Evolutionary conservation across 2,329 filamentous ascomycete genomes (phyloP), one percentile per base, ranked within the genome.

Genomic region (Fusarium sp.): DNA sequence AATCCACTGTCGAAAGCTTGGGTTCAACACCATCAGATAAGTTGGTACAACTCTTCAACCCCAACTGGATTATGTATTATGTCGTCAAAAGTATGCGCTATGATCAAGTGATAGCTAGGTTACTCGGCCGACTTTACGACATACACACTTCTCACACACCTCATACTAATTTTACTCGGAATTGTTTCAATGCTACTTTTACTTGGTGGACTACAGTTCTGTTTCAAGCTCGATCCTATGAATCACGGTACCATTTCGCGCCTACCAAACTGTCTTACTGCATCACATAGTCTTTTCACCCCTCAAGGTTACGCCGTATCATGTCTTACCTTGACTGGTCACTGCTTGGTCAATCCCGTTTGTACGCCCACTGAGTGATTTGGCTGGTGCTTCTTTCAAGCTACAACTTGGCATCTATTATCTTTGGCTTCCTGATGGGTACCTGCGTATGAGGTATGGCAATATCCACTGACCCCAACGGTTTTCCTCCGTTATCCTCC

Each of bases 371-470:
- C 15, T 28, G 31, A 29, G 32, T 38, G 32, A 36, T 35, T 28
- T 6, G n/a, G 12, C 32, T 32, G 13, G 10, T 15, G 22, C 19
- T 22, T n/a, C 36, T 34, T 50, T 34, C n/a, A 39, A 6, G 35
- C 44, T 24, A 24, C 31, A 9, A 15, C 19, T 41, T 32, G 31
- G 24, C 31, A 43, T 38, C 15, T 32, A 43, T 42, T 38, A 31
- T 35, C 29, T 38, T 44, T 43, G 26, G 7, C 15, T 47, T 26
- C 11, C 8, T 9, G 3, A 35, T 41, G 26, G 58, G 57, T 62
- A 50, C 61, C 56, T 65, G 51, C 61, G 43, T 58, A 40, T 43
- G 41, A 24, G 32, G 61, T 58, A n/a, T 47, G 47, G 47, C 61
- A 61, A 46, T 11, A 22, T 12, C 43, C 32, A n/a, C 36, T 38